Percentiles rank a stretch among this genome's conserved stretches.
phyloP scores from a whole-genome alignment of 2,329 filamentous ascomycete species.

The Pseudogymnoascus sp. region DNA sequence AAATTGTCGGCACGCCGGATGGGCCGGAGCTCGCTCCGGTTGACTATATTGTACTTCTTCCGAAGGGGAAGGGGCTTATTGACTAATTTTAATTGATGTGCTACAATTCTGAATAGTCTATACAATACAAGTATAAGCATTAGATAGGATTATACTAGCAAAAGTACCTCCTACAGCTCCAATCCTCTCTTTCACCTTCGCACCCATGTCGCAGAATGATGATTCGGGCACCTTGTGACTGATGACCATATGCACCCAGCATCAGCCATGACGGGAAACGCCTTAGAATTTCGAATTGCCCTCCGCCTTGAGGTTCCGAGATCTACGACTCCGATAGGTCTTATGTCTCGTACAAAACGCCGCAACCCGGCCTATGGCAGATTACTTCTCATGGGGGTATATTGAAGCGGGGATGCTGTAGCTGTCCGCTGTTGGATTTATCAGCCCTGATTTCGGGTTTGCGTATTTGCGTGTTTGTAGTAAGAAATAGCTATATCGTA shows the following conservation, averaged over 20 bases:
- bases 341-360: slow-evolving; percentile 59
- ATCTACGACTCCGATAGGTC: slow-evolving; percentile 50
- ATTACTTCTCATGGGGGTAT: slow-evolving; percentile 38
- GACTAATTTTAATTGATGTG: slow-evolving; percentile 37
- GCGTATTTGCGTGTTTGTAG: not conserved
- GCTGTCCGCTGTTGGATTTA: not conserved
- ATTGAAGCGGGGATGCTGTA: not conserved
- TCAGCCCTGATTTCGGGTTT: not conserved
- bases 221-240: not conserved
- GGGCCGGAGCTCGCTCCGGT: slow-evolving; percentile 57
- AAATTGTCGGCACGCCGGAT: slow-evolving; percentile 49
- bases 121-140: not conserved
- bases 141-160: not conserved
- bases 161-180: not conserved
- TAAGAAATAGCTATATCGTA: not conserved
- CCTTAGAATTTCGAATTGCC: slow-evolving; percentile 52
- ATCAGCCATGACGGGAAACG: slow-evolving; percentile 48
- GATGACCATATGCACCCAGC: not conserved
- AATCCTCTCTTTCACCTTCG: not conserved
- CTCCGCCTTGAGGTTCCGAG: slow-evolving; percentile 45
- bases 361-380: slow-evolving; percentile 52
- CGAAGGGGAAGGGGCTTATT: slow-evolving; percentile 45
- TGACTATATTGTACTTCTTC: slow-evolving; percentile 60
- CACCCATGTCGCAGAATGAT: not conserved
- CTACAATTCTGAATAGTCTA: not conserved